These are phyloP conservation scores for Solanum rostratum DNA, from an alignment of 257 asterid genomes.

Conservation along the genomic window DNA sequence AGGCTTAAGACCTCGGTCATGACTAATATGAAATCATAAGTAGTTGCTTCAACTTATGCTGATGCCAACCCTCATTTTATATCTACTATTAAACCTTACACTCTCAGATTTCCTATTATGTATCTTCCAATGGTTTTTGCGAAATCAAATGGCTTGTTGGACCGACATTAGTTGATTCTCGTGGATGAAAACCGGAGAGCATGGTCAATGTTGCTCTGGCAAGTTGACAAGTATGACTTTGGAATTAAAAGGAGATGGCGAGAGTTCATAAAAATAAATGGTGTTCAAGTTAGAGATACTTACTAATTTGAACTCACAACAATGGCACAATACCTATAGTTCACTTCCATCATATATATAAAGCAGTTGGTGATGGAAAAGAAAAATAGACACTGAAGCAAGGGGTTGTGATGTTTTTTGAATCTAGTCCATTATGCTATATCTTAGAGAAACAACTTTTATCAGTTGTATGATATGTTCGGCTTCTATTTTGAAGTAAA, in stretches of 20 bases:
- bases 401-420: too few relatives aligned
- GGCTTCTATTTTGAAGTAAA: too few relatives aligned
- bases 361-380: not conserved
- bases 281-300: conserved; percentile 5
- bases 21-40: not conserved
- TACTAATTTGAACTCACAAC: conserved; percentile 12
- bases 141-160: not conserved
- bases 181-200: not conserved
- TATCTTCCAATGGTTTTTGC: not conserved
- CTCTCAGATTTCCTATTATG: not conserved
- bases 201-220: not conserved
- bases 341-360: not conserved
- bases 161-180: not conserved
- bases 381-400: not conserved
- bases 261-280: not conserved
- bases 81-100: not conserved
- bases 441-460: too few relatives aligned
- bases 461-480: too few relatives aligned
- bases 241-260: not conserved
- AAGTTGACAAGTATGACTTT: not conserved
- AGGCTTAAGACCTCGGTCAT: not conserved
- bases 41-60: too few relatives aligned
- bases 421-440: too few relatives aligned
- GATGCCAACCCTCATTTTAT: not conserved
- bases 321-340: conserved; percentile 2